Evolutionary conservation across 345 rosid species (phyloP), one percentile per base, ranked within the genome.

Genomic region (Moricandia arvensis): DNA sequence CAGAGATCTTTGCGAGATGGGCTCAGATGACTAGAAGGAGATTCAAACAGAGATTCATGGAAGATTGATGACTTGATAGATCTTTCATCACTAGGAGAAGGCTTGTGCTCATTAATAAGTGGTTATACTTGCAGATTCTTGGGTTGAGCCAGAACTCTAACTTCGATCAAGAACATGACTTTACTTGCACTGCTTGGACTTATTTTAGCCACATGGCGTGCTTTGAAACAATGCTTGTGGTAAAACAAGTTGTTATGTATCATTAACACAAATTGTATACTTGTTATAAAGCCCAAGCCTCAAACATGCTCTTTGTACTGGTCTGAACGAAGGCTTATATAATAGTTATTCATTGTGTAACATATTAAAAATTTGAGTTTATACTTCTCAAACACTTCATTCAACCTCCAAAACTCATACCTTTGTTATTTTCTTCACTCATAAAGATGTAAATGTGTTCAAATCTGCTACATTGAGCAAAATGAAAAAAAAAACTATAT

Each of bases 1-100:
- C 93, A 5, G 83, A 85, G 81, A 82, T 86, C 71, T 87, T 95
- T 55, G 83, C 87, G 0, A 85, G 86, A 58, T 85, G 88, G 88
- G 88, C 83, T 54, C 87, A 87, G 76, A 84, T 75, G 83, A 88
- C 82, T 78, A 87, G 86, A 83, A 87, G 79, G 60, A 79, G 65
- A 49, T 79, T 74, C 30, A 79, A 74, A 69, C 63, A 69, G 68
- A 79, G 79, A 74, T 75, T 15, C 68, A 47, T 57, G 66, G 75
- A 68, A 62, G 62, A 79, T 38, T 64, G 33, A 43, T 76, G 43
- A 43, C 38, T 69, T 63, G 5, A 15, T 31, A n/a, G 9, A 1
- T 24, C 2, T 16, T 26, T 63, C 77, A 24, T 53, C 4, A 1
- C 63, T 30, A 13, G 5, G 59, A 35, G 34, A 74, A 55, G 66